A percentile compares a stretch with the other conserved stretches of the same genome.
phyloP scores from a whole-genome alignment of 2,329 filamentous ascomycete genomes.

The Geosmithia putterillii region DNA sequence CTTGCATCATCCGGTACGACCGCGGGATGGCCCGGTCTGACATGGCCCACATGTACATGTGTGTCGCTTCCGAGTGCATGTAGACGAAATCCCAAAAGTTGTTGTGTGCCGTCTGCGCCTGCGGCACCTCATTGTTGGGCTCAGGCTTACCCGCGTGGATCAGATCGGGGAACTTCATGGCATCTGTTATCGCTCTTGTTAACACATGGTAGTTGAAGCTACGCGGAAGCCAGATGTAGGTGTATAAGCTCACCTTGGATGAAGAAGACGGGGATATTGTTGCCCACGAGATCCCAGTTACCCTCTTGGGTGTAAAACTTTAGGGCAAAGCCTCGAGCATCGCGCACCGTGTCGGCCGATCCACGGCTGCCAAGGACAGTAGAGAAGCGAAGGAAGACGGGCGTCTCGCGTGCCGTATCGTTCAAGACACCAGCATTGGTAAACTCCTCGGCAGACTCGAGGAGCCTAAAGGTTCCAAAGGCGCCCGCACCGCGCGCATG shows the following conservation, averaged over 20 bases:
- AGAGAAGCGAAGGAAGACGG: constrained; percentile 62
- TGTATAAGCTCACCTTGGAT: constrained; percentile 43
- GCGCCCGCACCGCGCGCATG: constrained; percentile 60
- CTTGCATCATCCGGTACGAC: constrained; percentile 76
- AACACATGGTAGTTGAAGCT: background rate
- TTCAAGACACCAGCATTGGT: constrained; percentile 52
- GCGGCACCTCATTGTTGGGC: constrained; percentile 57
- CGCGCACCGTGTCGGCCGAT: constrained; percentile 70
- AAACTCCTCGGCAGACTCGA: constrained; percentile 53
- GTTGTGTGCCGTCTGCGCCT: constrained; percentile 17
- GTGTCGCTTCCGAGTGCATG: constrained; percentile 43
- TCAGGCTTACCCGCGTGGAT: constrained; percentile 55
- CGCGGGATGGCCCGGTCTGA: constrained; percentile 62
- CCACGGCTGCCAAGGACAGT: constrained; percentile 66
- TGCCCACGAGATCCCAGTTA: constrained; percentile 56
- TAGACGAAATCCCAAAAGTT: constrained; percentile 62
- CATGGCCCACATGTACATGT: constrained; percentile 57
- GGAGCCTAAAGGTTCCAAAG: constrained; percentile 58
- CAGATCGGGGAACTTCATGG: constrained; percentile 61
- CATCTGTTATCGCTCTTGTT: constrained; percentile 27
- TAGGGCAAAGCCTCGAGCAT: constrained; percentile 68
- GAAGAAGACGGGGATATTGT: constrained; percentile 67
- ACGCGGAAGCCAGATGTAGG: constrained; percentile 26
- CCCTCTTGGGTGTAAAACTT: constrained; percentile 59
- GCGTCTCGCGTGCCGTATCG: constrained; percentile 30